Percentiles rank a stretch among this genome's conserved stretches.
These are phyloP conservation scores for Bromus sterilis DNA, from an alignment of 176 grass and related monocot species.

Conservation along the genomic window DNA sequence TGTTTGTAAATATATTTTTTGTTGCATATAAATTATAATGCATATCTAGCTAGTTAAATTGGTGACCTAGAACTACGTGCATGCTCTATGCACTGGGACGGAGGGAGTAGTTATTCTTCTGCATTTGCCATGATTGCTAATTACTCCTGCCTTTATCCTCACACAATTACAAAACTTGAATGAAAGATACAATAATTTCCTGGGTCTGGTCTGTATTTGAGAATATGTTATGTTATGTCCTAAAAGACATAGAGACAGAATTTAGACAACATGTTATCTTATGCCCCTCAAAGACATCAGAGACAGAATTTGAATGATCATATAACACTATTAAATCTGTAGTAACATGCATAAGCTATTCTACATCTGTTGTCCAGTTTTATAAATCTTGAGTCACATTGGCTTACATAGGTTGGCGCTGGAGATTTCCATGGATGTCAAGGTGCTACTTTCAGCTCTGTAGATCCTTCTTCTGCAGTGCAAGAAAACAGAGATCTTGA, in stretches of 20 bases:
- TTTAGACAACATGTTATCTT: background rate
- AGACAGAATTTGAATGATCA: background rate
- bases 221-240: background rate
- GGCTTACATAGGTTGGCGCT: slow-evolving; percentile 1
- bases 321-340: background rate
- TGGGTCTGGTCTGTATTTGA: background rate
- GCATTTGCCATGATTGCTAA: background rate
- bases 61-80: no score
- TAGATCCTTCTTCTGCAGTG: slow-evolving; percentile 23
- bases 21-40: no score
- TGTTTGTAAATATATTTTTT: no score
- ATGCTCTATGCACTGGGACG: no score
- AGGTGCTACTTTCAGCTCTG: background rate
- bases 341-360: background rate
- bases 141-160: background rate
- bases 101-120: background rate
- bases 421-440: slow-evolving; percentile 2
- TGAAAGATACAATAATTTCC: background rate
- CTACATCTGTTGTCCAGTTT: background rate
- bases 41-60: no score
- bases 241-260: background rate
- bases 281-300: background rate
- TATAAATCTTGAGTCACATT: background rate
- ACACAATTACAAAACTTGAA: background rate
- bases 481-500: slow-evolving; percentile 21